These are phyloP conservation scores for Cicer arietinum DNA, from an alignment of 306 rosid species.

Conservation along the genomic window DNA sequence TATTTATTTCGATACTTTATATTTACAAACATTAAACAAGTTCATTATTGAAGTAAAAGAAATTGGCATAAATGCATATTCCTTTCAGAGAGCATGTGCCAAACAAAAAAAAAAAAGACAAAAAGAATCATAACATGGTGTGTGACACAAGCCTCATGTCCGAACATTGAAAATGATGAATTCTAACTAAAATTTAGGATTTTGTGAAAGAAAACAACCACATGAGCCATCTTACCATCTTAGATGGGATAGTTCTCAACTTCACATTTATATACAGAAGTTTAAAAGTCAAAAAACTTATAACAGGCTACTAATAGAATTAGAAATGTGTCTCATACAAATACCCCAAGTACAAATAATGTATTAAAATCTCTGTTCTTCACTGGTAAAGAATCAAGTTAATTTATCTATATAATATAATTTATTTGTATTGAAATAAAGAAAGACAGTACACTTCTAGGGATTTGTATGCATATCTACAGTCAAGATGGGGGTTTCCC, in stretches of 20 bases:
- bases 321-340: slow-evolving; percentile 1
- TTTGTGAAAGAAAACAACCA: too few relatives aligned
- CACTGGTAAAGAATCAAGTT: background rate
- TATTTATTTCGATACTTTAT: too few relatives aligned
- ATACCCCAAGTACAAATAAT: background rate
- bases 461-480: background rate
- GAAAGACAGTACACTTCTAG: background rate
- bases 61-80: too few relatives aligned
- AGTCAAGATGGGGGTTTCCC: background rate
- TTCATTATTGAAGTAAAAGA: too few relatives aligned
- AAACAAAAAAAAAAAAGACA: too few relatives aligned
- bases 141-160: too few relatives aligned
- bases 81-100: too few relatives aligned
- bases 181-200: too few relatives aligned
- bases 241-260: background rate
- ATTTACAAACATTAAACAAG: too few relatives aligned
- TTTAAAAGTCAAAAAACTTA: background rate
- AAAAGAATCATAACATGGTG: too few relatives aligned
- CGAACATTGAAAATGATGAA: too few relatives aligned
- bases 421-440: background rate
- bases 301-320: background rate
- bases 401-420: slow-evolving; percentile 4
- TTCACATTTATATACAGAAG: background rate
- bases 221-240: too few relatives aligned
- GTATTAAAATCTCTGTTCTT: background rate